Conservation (phyloP, 2,329 filamentous ascomycete species). For the Exophiala alcalophila region DNA sequence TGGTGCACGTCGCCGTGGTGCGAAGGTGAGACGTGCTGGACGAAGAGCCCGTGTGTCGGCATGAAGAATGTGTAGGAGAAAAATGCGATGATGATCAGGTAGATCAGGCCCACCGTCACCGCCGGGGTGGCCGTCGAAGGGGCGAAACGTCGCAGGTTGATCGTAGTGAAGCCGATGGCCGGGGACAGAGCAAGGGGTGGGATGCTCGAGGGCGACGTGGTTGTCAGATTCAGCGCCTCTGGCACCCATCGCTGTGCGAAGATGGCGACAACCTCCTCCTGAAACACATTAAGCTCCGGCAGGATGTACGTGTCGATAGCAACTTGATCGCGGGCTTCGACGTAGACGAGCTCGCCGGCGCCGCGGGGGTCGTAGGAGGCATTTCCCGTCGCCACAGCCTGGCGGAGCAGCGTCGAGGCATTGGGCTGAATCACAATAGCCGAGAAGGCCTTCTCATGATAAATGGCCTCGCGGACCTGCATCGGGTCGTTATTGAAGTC, state of each 20-base stretch:
- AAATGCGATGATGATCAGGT: conserved; percentile 65
- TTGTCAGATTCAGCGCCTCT: conserved; percentile 33
- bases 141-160: conserved; percentile 59
- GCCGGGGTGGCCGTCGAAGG: conserved; percentile 56
- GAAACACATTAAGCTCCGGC: conserved; percentile 51
- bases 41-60: conserved; percentile 60
- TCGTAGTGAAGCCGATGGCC: conserved; percentile 54
- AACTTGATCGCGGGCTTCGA: conserved; percentile 56
- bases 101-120: conserved; percentile 62
- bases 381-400: conserved; percentile 55
- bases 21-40: conserved; percentile 43
- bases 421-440: conserved; percentile 63
- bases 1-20: conserved; percentile 58
- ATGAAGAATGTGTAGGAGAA: conserved; percentile 65
- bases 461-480: conserved; percentile 57
- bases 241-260: conserved; percentile 48
- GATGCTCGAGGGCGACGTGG: conserved; percentile 43
- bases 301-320: conserved; percentile 54
- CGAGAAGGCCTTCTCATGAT: conserved; percentile 58
- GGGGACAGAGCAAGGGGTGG: conserved; percentile 55
- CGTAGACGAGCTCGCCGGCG: conserved; percentile 56
- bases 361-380: conserved; percentile 59
- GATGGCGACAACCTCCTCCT: conserved; percentile 44
- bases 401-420: conserved; percentile 56
- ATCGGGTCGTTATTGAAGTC: conserved; percentile 57